These are phyloP conservation scores for Leishmania aethiopica DNA, from an alignment of 208 protist genomes.

Conservation along the genomic window DNA sequence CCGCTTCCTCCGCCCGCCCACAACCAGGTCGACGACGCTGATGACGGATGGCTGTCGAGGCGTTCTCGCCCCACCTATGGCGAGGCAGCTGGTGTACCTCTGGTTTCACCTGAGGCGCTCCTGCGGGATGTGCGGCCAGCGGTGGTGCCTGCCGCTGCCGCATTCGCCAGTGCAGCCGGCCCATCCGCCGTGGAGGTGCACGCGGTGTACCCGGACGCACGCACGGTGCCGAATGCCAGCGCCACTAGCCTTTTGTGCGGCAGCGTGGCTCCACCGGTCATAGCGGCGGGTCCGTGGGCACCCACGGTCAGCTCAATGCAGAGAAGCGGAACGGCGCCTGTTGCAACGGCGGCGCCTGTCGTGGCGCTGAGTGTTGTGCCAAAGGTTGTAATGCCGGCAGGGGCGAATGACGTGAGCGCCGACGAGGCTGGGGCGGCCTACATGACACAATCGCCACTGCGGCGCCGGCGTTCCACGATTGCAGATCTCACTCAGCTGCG, in stretches of 20 bases:
- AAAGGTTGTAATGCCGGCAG: constrained; percentile 13
- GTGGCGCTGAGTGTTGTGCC: constrained; percentile 22
- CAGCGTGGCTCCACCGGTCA: not conserved
- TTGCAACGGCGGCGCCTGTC: not conserved
- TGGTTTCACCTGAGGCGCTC: constrained; percentile 24
- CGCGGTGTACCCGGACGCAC: constrained; percentile 13
- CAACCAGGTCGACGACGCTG: not conserved
- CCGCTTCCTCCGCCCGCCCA: constrained; percentile 7
- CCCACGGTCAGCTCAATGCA: not conserved
- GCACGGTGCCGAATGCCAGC: constrained; percentile 17
- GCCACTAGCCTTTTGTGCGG: not conserved
- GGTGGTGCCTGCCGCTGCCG: not conserved
- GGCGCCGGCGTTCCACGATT: constrained; percentile 33
- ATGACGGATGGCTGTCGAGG: not conserved
- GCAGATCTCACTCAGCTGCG: constrained; percentile 32
- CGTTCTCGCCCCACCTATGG: not conserved
- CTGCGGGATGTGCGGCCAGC: constrained; percentile 15
- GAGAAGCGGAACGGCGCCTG: not conserved
- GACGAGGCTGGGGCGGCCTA: not conserved
- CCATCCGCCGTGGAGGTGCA: constrained; percentile 5
- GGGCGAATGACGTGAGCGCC: not conserved
- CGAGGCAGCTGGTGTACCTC: constrained; percentile 6
- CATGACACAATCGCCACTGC: not conserved
- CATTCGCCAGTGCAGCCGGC: not conserved
- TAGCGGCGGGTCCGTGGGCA: constrained; percentile 11